Evolutionary conservation across 148 eudicot genomes (phyloP).

Genomic region (Silene uniflora): DNA sequence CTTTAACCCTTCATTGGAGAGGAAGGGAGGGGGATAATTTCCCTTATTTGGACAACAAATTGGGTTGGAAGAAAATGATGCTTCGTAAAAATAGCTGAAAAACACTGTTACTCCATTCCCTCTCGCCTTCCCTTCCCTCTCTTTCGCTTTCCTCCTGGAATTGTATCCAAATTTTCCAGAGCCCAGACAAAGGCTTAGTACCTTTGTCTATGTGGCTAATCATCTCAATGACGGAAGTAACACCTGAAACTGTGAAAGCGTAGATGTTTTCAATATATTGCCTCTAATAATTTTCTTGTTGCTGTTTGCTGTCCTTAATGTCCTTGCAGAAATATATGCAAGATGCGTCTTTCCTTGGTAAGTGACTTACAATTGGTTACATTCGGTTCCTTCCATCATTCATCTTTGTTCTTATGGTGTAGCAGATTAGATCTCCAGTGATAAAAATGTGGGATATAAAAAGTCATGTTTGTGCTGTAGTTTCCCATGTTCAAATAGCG

Average conservation of each 20-base stretch:
- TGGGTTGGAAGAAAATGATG: neutral
- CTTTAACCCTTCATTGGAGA: neutral
- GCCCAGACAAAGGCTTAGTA: neutral
- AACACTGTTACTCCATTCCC: neutral
- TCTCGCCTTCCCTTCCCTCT: neutral
- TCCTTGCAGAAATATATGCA: constrained; percentile 64
- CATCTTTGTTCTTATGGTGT: neutral
- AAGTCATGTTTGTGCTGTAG: neutral
- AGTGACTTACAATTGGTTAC: constrained; percentile 11
- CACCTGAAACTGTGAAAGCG: neutral
- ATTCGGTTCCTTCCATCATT: neutral
- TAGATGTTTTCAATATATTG: neutral
- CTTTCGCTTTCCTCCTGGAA: neutral
- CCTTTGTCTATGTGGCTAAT: neutral
- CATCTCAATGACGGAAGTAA: neutral
- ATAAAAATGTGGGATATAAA: neutral
- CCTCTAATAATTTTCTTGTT: neutral
- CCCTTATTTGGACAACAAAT: neutral
- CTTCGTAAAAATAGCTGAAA: neutral
- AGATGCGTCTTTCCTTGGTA: constrained; percentile 77
- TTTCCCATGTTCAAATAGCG: neutral
- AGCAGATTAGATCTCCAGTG: neutral
- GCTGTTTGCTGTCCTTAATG: neutral
- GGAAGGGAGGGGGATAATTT: too few relatives aligned
- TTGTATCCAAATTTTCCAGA: too few relatives aligned